Conservation (phyloP, 495 filamentous ascomycete genomes). For the Bryoglossum gracile region DNA sequence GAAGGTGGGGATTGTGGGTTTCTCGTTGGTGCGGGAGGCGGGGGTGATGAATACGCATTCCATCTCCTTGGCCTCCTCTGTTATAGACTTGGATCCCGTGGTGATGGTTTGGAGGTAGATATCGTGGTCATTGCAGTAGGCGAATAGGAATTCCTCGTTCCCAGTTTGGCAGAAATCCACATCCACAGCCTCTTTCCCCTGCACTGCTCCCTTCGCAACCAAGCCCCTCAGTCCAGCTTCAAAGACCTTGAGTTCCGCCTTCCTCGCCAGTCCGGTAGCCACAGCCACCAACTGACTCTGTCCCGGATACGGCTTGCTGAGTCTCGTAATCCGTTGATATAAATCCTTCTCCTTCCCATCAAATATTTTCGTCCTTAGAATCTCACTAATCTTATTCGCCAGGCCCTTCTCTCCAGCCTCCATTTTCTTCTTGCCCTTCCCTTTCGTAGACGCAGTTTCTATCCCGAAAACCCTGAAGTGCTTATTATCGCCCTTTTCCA, state of each 20-base stretch:
- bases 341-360: slow-evolving; percentile 53
- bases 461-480: slow-evolving; percentile 80
- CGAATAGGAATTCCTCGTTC: slow-evolving; percentile 56
- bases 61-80: slow-evolving; percentile 47
- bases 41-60: slow-evolving; percentile 55
- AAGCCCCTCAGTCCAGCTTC: slow-evolving; percentile 47
- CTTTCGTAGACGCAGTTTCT: slow-evolving; percentile 38
- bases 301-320: slow-evolving; percentile 54
- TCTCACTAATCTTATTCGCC: slow-evolving; percentile 41
- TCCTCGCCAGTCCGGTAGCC: slow-evolving; percentile 63
- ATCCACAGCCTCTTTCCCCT: slow-evolving; percentile 75
- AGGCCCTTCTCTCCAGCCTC: slow-evolving; percentile 20
- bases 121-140: slow-evolving; percentile 75
- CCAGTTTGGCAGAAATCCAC: slow-evolving; percentile 62
- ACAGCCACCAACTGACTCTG: slow-evolving; percentile 60
- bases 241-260: slow-evolving; percentile 73
- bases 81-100: no score
- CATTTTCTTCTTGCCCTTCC: slow-evolving; percentile 31
- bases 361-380: slow-evolving; percentile 59
- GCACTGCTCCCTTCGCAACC: slow-evolving; percentile 60
- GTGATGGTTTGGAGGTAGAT: slow-evolving; percentile 52
- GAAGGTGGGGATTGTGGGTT: slow-evolving; percentile 43
- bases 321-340: slow-evolving; percentile 71
- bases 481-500: slow-evolving; percentile 71
- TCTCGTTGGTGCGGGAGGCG: slow-evolving; percentile 38